phyloP scores from a whole-genome alignment of 768 basidiomycete species.

The Tricholoma sp. region DNA sequence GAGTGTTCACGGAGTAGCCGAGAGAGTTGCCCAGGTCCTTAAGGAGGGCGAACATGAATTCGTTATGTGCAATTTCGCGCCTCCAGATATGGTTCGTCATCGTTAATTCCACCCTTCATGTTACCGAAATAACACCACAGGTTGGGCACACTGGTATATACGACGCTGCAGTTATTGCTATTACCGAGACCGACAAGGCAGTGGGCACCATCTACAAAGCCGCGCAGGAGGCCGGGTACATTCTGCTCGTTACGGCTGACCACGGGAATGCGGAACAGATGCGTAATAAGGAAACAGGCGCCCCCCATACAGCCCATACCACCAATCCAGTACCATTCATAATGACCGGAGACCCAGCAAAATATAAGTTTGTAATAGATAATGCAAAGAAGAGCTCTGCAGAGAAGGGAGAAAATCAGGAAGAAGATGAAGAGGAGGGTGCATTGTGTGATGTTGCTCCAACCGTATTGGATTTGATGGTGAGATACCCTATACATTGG shows the following conservation, averaged over 20 bases:
- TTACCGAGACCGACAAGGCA: constrained; percentile 83
- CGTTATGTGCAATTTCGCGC: constrained; percentile 97
- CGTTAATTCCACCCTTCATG: background rate
- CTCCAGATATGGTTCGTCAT: constrained; percentile 82
- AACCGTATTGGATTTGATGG: constrained; percentile 77
- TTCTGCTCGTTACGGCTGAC: constrained; percentile 85
- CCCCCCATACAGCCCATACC: constrained; percentile 89
- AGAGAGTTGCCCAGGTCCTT: constrained; percentile 88
- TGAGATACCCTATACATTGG: constrained; percentile 9
- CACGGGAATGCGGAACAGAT: constrained; percentile 97
- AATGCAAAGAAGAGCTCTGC: constrained; percentile 34
- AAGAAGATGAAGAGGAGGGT: constrained; percentile 57
- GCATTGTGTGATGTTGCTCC: constrained; percentile 90
- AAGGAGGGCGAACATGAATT: constrained; percentile 70
- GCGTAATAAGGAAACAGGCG: constrained; percentile 77
- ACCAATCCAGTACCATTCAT: constrained; percentile 91
- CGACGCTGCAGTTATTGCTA: constrained; percentile 87
- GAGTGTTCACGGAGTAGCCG: constrained; percentile 84
- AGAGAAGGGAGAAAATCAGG: constrained; percentile 33
- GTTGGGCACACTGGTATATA: constrained; percentile 91
- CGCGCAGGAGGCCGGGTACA: constrained; percentile 79
- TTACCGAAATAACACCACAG: constrained; percentile 23
- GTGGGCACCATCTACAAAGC: constrained; percentile 86
- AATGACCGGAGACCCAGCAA: constrained; percentile 62
- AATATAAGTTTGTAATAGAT: constrained; percentile 49